A percentile compares a stretch with the other conserved stretches of the same genome.
These are phyloP conservation scores for Helotiales sp. DNA, from an alignment of 2,329 filamentous ascomycete genomes.

Conservation along the genomic window DNA sequence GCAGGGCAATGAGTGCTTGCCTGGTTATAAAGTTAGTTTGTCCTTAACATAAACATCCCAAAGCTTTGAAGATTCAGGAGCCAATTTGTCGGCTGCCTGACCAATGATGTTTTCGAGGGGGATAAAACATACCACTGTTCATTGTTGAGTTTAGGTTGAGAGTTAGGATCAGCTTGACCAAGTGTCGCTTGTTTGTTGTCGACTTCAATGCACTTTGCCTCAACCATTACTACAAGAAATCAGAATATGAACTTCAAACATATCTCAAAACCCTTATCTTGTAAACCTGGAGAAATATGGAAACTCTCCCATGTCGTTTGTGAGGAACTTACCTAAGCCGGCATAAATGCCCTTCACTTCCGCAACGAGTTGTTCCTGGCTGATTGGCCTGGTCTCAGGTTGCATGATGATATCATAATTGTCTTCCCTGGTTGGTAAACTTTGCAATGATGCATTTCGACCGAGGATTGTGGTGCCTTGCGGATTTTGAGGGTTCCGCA, in stretches of 20 bases:
- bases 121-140: conserved; percentile 68
- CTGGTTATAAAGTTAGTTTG: not conserved
- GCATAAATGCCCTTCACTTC: conserved; percentile 67
- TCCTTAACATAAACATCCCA: no score
- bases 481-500: not conserved
- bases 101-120: not conserved
- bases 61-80: no score
- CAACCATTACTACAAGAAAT: conserved; percentile 70
- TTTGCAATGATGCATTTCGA: conserved; percentile 47
- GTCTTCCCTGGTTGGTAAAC: conserved; percentile 58
- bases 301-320: not conserved
- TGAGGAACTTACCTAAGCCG: conserved; percentile 54
- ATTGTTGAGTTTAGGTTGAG: conserved; percentile 54
- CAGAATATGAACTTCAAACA: not conserved
- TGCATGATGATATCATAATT: conserved; percentile 56
- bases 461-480: conserved; percentile 58
- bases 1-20: conserved; percentile 79
- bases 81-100: not conserved
- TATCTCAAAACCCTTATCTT: not conserved
- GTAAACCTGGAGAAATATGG: no score
- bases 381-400: conserved; percentile 51
- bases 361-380: conserved; percentile 40
- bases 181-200: conserved; percentile 65
- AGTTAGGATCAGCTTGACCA: conserved; percentile 52
- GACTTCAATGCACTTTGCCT: conserved; percentile 84